Evolutionary conservation across 257 asterid species (phyloP), one percentile per base, ranked within the genome.

Genomic region (Penstemon eatonii): DNA sequence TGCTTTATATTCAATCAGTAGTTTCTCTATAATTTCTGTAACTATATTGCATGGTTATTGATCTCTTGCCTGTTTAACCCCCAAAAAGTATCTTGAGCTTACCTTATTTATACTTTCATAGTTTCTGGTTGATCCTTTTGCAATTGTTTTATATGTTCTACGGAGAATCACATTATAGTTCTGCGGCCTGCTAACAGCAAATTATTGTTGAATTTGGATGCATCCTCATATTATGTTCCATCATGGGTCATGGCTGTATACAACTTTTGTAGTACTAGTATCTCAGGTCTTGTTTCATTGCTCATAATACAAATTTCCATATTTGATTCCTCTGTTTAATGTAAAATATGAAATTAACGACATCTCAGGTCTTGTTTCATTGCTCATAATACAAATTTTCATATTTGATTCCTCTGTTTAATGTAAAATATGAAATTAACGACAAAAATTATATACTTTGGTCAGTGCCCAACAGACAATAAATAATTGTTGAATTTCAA

Each of bases 21-120:
- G 63, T 68, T 57, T 56, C 43, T 72, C 69, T 56, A 18, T 40
- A 50, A 54, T 39, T 39, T 67, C 75, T 44, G 36, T 9, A 6
- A 36, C 51, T 38, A 39, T 4, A n/a, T 33, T 2, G 15, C 54
- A 18, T 62, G 62, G 54, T 13, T 8, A 15, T 62, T 45, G 11
- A 62, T 43, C 8, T 15, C 66, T 63, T 6, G 36, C 11, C 56
- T 63, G 45, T 63, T 63, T 36, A 4, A 13, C 40, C 36, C 18
- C 63, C 53, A 37, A 63, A 53, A 12, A 0, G 44, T 58, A 19
- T 63, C 49, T 13, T 56, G 70, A 42, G 18, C 33, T 1, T 1
- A 8, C 3, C 49, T 49, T 38, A 15, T 37, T 45, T 53, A n/a
- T 9, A 8, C 12, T 10, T 8, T 51, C 13, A 4, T 65, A 8